Evolutionary conservation across 495 filamentous ascomycete species (phyloP).

Genomic region (Venustampulla echinocandica): DNA sequence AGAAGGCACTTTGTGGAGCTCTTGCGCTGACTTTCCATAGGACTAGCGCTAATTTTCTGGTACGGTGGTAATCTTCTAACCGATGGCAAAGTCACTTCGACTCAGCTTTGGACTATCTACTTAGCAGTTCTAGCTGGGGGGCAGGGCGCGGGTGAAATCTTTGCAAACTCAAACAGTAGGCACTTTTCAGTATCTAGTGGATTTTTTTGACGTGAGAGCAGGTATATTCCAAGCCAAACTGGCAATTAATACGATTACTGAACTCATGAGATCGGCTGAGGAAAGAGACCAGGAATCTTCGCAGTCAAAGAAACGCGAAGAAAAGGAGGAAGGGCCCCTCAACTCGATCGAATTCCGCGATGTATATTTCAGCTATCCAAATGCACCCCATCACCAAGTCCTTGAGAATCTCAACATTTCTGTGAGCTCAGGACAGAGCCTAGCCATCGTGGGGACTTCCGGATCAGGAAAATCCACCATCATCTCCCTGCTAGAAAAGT

Average conservation of each 20-base stretch:
- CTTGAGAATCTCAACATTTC: constrained; percentile 33
- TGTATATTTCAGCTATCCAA: constrained; percentile 57
- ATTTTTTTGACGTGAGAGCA: too few relatives aligned
- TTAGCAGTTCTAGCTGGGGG: too few relatives aligned
- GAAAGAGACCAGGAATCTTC: background rate
- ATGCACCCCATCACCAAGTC: constrained; percentile 49
- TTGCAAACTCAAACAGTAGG: too few relatives aligned
- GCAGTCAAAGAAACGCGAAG: background rate
- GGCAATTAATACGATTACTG: background rate
- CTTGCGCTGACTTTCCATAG: too few relatives aligned
- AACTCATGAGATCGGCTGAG: background rate
- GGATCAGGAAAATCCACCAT: constrained; percentile 40
- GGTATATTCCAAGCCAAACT: background rate
- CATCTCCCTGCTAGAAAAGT: constrained; percentile 49
- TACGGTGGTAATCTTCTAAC: too few relatives aligned
- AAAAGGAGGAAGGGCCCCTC: too few relatives aligned
- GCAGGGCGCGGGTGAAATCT: too few relatives aligned
- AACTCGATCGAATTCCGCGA: constrained; percentile 51
- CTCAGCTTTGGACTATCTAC: too few relatives aligned
- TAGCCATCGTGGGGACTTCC: constrained; percentile 36
- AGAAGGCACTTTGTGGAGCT: too few relatives aligned
- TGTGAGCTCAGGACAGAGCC: background rate
- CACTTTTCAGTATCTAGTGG: too few relatives aligned
- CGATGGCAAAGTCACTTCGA: too few relatives aligned
- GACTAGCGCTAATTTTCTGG: too few relatives aligned